Base-by-base conservation (phyloP, 2,329 filamentous ascomycete genomes). In the Phyllosticta citribraziliensis region DNA sequence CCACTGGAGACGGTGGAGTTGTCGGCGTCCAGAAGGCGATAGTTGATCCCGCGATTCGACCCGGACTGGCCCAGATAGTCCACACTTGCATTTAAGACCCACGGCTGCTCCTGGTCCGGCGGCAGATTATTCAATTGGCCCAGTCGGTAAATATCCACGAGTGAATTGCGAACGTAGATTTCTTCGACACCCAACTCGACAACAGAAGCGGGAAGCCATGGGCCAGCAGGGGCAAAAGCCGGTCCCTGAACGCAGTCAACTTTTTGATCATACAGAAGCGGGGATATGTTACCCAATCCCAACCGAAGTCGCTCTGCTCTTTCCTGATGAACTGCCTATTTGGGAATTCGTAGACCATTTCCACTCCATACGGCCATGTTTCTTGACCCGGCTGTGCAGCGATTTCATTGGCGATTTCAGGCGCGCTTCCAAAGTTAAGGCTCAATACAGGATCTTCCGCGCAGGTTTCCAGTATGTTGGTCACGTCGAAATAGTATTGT, bases 261-360 rank as follows among this genome's bases (percentile, higher is more conserved):
- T 10, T 27, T 19, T 24, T 19, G 10, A 17, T 22, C 20, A 55
- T 22, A 5, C 22, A 24, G 12, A 30, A 20, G n/a, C 14, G 11
- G 2, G 33, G 5, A 51, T 3, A 40, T 14, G 5, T 25, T 55
- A 54, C 58, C 68, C 68, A 73, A 63, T 85, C 83, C 84, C 84
- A 87, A 1, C 84, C 84, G 68, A 86, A 86, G 67, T 86, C 83
- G 8, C 76, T 82, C 67, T 86, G 81, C 66, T 85, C 79, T 67
- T 86, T 85, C 30, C 84, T 77, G 40, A 85, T 80, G 63, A 81
- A 84, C 68, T 79, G 77, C 6, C 80, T 75, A 62, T 84, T 80
- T 0, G 74, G 68, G 56, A 82, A 83, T 63, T 84, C 81, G 61
- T 77, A 83, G 0, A 75, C 55, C 17, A 74, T 70, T 64, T 84